Percentiles rank a stretch among this genome's conserved stretches.
These are phyloP conservation scores for Lipomyces anomalus DNA, from an alignment of 805 yeast species.

Conservation along the genomic window DNA sequence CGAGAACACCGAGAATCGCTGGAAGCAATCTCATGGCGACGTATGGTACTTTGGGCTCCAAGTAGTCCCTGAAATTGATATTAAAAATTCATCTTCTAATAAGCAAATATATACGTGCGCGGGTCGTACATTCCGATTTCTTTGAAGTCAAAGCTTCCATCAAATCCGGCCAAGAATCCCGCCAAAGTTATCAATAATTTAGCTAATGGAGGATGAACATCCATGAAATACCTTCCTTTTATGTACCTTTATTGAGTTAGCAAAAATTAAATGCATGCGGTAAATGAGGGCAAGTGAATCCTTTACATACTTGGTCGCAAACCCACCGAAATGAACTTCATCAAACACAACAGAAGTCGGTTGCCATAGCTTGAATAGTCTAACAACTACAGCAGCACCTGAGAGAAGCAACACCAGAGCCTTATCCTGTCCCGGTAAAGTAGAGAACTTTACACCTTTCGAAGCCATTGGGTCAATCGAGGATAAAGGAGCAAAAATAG, in stretches of 20 bases:
- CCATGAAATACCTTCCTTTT: slow-evolving; percentile 58
- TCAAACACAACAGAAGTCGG: slow-evolving; percentile 88
- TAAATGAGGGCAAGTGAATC: neutral
- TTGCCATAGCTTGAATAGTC: slow-evolving; percentile 53
- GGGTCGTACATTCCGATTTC: slow-evolving; percentile 42
- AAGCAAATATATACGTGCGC: no score
- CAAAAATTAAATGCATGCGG: neutral
- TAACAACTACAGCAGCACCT: slow-evolving; percentile 49
- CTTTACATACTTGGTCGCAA: slow-evolving; percentile 66
- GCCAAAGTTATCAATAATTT: slow-evolving; percentile 53
- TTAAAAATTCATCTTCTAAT: neutral
- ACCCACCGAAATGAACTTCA: slow-evolving; percentile 96
- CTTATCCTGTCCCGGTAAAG: slow-evolving; percentile 17
- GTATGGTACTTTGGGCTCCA: slow-evolving; percentile 42
- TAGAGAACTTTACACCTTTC: slow-evolving; percentile 11
- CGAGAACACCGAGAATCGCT: slow-evolving; percentile 48
- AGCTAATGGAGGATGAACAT: slow-evolving; percentile 68
- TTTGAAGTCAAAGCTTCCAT: slow-evolving; percentile 42
- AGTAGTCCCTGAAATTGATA: slow-evolving; percentile 32
- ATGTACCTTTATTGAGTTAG: slow-evolving; percentile 38
- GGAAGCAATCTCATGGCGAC: slow-evolving; percentile 54
- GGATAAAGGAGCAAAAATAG: no score
- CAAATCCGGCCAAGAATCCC: slow-evolving; percentile 48
- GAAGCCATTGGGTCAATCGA: slow-evolving; percentile 5
- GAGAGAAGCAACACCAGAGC: slow-evolving; percentile 32